Percentiles rank a stretch among this genome's conserved stretches.
Evolutionary conservation across 805 yeast genomes (phyloP).

Genomic region (Maudiozyma barnettii): DNA sequence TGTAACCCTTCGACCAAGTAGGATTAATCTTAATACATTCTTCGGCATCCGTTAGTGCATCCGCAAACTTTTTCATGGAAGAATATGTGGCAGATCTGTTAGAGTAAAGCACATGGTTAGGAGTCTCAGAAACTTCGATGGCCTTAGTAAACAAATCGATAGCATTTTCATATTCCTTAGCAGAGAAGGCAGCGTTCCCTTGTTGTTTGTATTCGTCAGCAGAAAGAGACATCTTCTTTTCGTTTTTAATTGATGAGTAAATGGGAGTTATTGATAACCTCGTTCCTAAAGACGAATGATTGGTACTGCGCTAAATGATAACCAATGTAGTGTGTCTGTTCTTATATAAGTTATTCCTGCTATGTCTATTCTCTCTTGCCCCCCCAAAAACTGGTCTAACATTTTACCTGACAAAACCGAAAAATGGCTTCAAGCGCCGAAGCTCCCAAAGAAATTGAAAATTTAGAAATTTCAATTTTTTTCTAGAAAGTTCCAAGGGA

Average conservation of each 20-base stretch:
- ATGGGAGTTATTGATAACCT: no score
- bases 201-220: slow-evolving; percentile 78
- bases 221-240: slow-evolving; percentile 14
- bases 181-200: slow-evolving; percentile 88
- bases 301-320: no score
- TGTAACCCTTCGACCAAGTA: slow-evolving; percentile 91
- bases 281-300: no score
- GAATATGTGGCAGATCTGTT: slow-evolving; percentile 91
- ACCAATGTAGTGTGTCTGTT: no score
- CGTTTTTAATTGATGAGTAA: neutral
- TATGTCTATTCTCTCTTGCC: no score
- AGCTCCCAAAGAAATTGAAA: no score
- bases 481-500: slow-evolving; percentile 5
- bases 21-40: slow-evolving; percentile 74
- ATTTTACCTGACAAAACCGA: no score
- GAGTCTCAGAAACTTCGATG: slow-evolving; percentile 67
- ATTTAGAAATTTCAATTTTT: no score
- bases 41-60: slow-evolving; percentile 79
- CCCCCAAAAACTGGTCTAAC: no score
- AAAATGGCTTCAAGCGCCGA: no score
- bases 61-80: slow-evolving; percentile 58
- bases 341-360: no score
- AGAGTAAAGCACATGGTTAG: slow-evolving; percentile 88
- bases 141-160: slow-evolving; percentile 77
- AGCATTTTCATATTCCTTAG: slow-evolving; percentile 76